phyloP scores from a whole-genome alignment of 78 protist genomes.

The Pigoraptor vietnamica region DNA sequence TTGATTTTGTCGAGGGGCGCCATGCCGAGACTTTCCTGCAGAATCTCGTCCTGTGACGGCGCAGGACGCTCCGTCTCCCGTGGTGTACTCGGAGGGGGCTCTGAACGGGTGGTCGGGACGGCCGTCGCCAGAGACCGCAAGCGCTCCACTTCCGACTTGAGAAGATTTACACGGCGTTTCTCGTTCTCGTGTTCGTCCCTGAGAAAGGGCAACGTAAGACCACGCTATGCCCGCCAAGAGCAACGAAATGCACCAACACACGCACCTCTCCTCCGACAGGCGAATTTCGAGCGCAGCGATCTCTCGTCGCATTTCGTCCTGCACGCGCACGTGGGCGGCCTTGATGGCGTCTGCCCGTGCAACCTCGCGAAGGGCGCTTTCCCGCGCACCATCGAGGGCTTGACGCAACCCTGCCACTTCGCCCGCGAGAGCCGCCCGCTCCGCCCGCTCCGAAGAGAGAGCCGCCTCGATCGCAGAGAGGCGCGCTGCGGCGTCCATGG shows the following conservation, averaged over 20 bases:
- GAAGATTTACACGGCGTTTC: neutral
- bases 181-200: neutral
- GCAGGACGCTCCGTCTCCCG: neutral
- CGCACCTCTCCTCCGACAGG: neutral
- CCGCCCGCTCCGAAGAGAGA: neutral
- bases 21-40: neutral
- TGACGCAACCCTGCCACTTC: neutral
- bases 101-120: neutral
- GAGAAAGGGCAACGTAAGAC: no score
- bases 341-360: neutral
- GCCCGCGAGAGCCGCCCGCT: neutral
- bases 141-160: neutral
- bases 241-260: neutral
- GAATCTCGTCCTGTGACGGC: neutral
- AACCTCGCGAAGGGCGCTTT: neutral
- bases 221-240: neutral
- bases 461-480: neutral
- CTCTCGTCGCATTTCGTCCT: neutral
- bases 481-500: neutral
- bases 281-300: neutral
- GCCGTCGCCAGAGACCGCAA: neutral
- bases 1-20: neutral
- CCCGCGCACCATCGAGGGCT: neutral
- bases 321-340: neutral
- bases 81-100: neutral